Conservation (phyloP, 1,139 yeast genomes). For the Martiniozyma asiatica region DNA sequence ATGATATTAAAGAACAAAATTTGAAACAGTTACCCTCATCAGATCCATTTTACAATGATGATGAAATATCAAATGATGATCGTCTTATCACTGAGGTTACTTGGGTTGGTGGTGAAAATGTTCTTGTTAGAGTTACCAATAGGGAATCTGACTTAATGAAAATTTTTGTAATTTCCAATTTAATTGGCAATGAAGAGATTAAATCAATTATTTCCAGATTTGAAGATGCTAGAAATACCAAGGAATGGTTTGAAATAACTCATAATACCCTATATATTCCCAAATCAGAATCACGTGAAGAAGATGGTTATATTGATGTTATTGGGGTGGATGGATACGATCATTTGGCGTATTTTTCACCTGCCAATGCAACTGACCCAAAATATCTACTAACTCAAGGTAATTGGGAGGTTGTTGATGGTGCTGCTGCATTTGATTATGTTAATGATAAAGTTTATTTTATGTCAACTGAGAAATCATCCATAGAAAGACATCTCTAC, state of each 20-base stretch:
- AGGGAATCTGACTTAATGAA: conserved; percentile 33
- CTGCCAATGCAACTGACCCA: conserved; percentile 24
- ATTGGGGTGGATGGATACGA: conserved; percentile 51
- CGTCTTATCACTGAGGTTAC: conserved; percentile 24
- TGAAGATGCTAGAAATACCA: conserved; percentile 23
- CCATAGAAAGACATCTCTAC: conserved; percentile 45
- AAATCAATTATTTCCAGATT: conserved; percentile 28
- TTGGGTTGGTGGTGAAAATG: conserved; percentile 34
- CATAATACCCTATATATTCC: conserved; percentile 65
- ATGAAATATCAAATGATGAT: conserved; percentile 20
- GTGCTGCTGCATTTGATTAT: conserved; percentile 42
- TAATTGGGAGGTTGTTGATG: conserved; percentile 59
- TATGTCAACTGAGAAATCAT: conserved; percentile 44
- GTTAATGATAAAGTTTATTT: conserved; percentile 48
- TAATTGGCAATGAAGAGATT: conserved; percentile 13
- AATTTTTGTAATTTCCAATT: conserved; percentile 29
- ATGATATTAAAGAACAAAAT: conserved; percentile 26
- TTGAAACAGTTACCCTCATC: conserved; percentile 26
- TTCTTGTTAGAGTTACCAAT: conserved; percentile 35
- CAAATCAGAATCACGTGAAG: conserved; percentile 35
- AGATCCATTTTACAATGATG: conserved; percentile 26
- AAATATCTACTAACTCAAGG: conserved; percentile 45
- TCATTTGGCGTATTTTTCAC: conserved; percentile 58
- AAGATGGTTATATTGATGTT: conserved; percentile 65
- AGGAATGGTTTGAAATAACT: conserved; percentile 68